These are phyloP conservation scores for Schizopora paradoxa DNA, from an alignment of 1,284 basidiomycete species.

Conservation along the genomic window DNA sequence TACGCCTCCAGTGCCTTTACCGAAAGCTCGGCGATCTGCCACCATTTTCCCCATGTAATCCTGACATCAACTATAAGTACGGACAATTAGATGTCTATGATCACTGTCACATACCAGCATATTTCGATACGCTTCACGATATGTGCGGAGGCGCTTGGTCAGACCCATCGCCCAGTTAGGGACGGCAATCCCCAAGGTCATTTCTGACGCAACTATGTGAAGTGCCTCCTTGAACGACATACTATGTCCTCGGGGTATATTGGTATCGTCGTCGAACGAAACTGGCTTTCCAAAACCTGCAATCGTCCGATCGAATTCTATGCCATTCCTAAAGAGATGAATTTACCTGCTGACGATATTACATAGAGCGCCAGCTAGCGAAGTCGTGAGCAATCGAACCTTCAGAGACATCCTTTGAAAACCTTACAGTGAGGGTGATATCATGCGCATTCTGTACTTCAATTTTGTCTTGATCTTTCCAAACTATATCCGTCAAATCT, in stretches of 20 bases:
- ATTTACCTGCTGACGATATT: constrained; percentile 34
- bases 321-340: constrained; percentile 31
- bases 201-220: background rate
- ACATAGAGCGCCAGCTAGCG: constrained; percentile 34
- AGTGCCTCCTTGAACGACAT: background rate
- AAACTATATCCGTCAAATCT: constrained; percentile 37
- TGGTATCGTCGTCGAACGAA: background rate
- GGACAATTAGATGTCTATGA: background rate
- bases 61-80: background rate
- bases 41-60: constrained; percentile 10
- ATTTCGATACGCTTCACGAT: background rate
- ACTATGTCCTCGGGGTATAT: background rate
- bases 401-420: too few relatives aligned
- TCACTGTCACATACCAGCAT: background rate
- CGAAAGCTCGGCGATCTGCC: background rate
- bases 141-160: background rate
- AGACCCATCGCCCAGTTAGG: background rate
- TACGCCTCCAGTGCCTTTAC: background rate
- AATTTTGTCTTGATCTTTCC: constrained; percentile 29
- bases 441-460: constrained; percentile 15
- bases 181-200: background rate
- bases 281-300: background rate
- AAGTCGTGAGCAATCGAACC: too few relatives aligned
- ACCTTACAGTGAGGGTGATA: constrained; percentile 29
- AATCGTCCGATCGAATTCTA: constrained; percentile 22